These are phyloP conservation scores for Canavalia gladiata DNA, from an alignment of 306 rosid genomes.

Conservation along the genomic window DNA sequence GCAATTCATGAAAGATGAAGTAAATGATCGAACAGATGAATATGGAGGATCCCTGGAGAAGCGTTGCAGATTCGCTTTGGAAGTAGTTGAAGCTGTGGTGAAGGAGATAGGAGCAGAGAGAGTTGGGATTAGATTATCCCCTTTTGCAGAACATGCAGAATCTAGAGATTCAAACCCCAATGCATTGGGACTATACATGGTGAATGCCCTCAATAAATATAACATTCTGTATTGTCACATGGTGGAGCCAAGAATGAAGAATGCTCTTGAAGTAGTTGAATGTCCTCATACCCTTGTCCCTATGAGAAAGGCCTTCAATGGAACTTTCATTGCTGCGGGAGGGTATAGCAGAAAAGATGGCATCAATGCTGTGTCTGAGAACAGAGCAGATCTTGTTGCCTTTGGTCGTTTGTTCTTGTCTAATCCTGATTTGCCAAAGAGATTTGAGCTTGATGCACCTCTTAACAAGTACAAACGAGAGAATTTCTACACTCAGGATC, in stretches of 20 bases:
- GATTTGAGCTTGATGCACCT: conserved; percentile 58
- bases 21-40: conserved; percentile 61
- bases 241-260: conserved; percentile 68
- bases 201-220: conserved; percentile 50
- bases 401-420: conserved; percentile 55
- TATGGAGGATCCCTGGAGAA: conserved; percentile 71
- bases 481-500: conserved; percentile 54
- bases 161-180: conserved; percentile 59
- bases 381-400: conserved; percentile 48
- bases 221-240: neutral
- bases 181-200: conserved; percentile 55
- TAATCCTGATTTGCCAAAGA: conserved; percentile 66
- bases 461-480: conserved; percentile 57
- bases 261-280: conserved; percentile 17
- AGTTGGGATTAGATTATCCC: conserved; percentile 54
- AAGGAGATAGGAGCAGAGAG: neutral
- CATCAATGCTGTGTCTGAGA: conserved; percentile 43
- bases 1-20: conserved; percentile 63
- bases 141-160: conserved; percentile 55
- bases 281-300: conserved; percentile 47
- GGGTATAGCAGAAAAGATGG: conserved; percentile 37
- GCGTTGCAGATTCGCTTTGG: conserved; percentile 61
- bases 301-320: conserved; percentile 62
- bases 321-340: conserved; percentile 58
- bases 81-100: conserved; percentile 54